These are phyloP conservation scores for Pholiota microspora DNA, from an alignment of 768 basidiomycete genomes.

Conservation along the genomic window DNA sequence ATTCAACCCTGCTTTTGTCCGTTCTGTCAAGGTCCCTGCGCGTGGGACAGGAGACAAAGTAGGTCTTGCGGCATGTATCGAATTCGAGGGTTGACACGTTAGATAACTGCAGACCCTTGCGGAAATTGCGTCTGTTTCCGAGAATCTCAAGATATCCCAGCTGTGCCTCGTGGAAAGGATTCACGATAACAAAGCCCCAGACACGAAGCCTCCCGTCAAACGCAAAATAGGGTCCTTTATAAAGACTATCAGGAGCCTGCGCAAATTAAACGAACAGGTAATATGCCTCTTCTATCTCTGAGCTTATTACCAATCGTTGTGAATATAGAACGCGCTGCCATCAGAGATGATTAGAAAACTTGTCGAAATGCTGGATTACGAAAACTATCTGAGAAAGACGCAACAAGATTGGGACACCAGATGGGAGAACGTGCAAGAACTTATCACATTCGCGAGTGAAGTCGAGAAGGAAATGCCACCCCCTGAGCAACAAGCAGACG, in stretches of 20 bases:
- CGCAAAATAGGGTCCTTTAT: conserved; percentile 64
- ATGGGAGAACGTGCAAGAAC: conserved; percentile 86
- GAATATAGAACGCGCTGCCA: conserved; percentile 53
- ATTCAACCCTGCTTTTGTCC: conserved; percentile 63
- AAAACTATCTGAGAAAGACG: conserved; percentile 65
- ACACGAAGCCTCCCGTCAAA: conserved; percentile 65
- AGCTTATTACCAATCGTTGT: neutral
- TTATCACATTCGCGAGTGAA: conserved; percentile 76
- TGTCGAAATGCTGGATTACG: conserved; percentile 58
- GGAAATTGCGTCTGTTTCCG: conserved; percentile 55
- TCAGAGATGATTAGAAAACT: conserved; percentile 60
- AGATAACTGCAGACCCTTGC: conserved; percentile 48
- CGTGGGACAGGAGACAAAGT: conserved; percentile 82
- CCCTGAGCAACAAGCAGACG: neutral
- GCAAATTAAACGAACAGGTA: conserved; percentile 55
- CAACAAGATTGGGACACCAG: conserved; percentile 73
- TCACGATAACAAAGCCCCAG: conserved; percentile 54
- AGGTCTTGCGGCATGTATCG: neutral
- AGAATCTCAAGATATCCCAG: conserved; percentile 47
- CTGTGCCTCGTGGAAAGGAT: conserved; percentile 65
- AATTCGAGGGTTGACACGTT: neutral
- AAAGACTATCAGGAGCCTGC: conserved; percentile 47
- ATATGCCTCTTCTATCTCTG: conserved; percentile 8
- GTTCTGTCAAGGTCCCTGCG: conserved; percentile 72
- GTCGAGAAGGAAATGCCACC: conserved; percentile 30